Conservation (phyloP, 169 alveolate genomes). For the Plasmodium sp. region DNA sequence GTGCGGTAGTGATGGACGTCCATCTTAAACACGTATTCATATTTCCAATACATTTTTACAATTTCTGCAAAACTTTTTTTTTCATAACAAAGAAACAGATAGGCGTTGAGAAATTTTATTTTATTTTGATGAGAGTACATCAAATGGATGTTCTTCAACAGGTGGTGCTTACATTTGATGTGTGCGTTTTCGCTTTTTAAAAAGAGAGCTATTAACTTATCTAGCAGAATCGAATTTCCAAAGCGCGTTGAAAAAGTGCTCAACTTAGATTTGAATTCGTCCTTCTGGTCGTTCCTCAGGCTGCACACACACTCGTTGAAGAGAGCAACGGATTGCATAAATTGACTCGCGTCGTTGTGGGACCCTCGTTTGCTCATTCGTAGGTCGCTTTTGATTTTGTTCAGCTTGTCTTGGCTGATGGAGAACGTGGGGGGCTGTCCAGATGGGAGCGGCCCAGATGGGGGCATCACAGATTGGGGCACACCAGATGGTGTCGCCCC, state of each 20-base stretch:
- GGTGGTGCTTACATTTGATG: conserved; percentile 36
- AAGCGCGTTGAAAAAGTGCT: not conserved
- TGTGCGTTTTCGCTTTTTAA: conserved; percentile 6
- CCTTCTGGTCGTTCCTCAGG: not conserved
- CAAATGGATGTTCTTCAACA: conserved; percentile 22
- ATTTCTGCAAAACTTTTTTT: conserved; percentile 44
- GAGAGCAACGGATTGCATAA: not conserved
- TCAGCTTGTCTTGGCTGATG: conserved; percentile 20
- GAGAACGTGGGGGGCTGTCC: not conserved
- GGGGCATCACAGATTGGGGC: not conserved
- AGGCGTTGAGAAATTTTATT: conserved; percentile 52
- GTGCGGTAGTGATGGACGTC: not conserved
- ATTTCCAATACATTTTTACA: conserved; percentile 14
- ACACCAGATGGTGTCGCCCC: not conserved
- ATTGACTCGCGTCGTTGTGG: not conserved
- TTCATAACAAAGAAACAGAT: conserved; percentile 35
- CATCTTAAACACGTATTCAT: conserved; percentile 25
- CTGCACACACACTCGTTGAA: conserved; percentile 21
- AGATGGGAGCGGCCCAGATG: not conserved
- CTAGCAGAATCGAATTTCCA: conserved; percentile 17
- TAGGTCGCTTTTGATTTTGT: conserved; percentile 13
- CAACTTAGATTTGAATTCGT: conserved; percentile 36
- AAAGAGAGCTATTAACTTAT: conserved; percentile 1
- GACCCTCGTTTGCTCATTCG: not conserved
- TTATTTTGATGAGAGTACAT: conserved; percentile 29